These are phyloP conservation scores for Yarrowia keelungensis DNA, from an alignment of 805 yeast species.

Conservation along the genomic window DNA sequence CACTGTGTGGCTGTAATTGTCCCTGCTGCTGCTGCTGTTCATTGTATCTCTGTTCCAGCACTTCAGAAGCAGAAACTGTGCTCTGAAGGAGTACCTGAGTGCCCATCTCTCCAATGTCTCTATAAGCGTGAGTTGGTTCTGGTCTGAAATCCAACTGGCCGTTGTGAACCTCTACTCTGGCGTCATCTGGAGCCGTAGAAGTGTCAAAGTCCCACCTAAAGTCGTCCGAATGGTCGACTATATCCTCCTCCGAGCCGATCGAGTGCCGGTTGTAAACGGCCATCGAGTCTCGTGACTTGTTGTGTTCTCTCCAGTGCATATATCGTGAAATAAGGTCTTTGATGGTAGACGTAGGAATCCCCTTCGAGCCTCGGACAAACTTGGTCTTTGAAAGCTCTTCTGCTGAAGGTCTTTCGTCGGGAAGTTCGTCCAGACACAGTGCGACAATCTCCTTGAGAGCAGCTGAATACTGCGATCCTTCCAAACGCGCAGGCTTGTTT, in stretches of 20 bases:
- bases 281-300: slow-evolving; percentile 54
- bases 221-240: slow-evolving; percentile 44
- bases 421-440: slow-evolving; percentile 89
- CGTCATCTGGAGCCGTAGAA: slow-evolving; percentile 26
- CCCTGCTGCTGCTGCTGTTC: slow-evolving; percentile 1
- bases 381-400: slow-evolving; percentile 80
- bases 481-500: slow-evolving; percentile 92
- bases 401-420: slow-evolving; percentile 85
- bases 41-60: slow-evolving; percentile 1
- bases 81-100: slow-evolving; percentile 19
- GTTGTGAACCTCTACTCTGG: slow-evolving; percentile 25
- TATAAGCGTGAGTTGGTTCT: slow-evolving; percentile 10
- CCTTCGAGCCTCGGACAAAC: slow-evolving; percentile 69
- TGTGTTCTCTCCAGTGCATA: slow-evolving; percentile 63
- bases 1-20: neutral
- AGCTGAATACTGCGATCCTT: slow-evolving; percentile 82
- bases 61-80: slow-evolving; percentile 27
- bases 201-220: slow-evolving; percentile 85
- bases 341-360: slow-evolving; percentile 63
- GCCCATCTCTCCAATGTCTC: slow-evolving; percentile 26
- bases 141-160: slow-evolving; percentile 33
- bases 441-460: slow-evolving; percentile 87
- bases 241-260: slow-evolving; percentile 42
- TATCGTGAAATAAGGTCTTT: slow-evolving; percentile 72
- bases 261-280: slow-evolving; percentile 45